These are phyloP conservation scores for Annulohypoxylon nitens DNA, from an alignment of 495 filamentous ascomycete genomes.

Conservation along the genomic window DNA sequence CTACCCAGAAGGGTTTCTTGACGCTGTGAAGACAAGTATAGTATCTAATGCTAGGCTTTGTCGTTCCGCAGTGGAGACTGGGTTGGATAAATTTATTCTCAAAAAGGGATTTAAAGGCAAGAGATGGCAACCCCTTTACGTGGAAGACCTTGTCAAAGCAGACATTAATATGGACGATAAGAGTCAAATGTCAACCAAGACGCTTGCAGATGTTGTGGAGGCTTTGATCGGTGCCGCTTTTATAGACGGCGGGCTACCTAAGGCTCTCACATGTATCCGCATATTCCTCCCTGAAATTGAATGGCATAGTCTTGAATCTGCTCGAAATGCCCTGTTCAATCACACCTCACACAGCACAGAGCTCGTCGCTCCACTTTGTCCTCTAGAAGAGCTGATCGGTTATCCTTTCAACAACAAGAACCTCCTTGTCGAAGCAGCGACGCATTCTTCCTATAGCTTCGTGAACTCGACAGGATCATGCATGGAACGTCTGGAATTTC, in stretches of 20 bases:
- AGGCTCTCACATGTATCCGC: constrained; percentile 73
- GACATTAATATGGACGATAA: constrained; percentile 22
- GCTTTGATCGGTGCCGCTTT: constrained; percentile 83
- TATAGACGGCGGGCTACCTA: constrained; percentile 74
- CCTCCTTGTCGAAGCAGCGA: constrained; percentile 86
- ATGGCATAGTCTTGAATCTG: constrained; percentile 62
- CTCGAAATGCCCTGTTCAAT: constrained; percentile 51
- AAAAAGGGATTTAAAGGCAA: constrained; percentile 72
- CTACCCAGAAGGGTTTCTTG: constrained; percentile 86
- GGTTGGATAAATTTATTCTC: constrained; percentile 81
- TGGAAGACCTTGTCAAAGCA: constrained; percentile 62
- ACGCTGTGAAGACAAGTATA: constrained; percentile 73
- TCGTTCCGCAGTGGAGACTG: constrained; percentile 70
- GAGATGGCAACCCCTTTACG: constrained; percentile 78
- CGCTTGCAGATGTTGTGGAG: constrained; percentile 91
- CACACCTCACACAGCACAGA: constrained; percentile 48
- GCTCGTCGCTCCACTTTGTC: constrained; percentile 49
- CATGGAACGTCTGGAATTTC: constrained; percentile 90
- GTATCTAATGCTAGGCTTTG: constrained; percentile 80
- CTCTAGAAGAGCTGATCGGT: constrained; percentile 70
- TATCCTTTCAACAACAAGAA: constrained; percentile 78
- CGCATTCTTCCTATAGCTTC: constrained; percentile 77
- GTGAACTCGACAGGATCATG: constrained; percentile 63
- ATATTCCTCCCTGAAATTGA: constrained; percentile 73
- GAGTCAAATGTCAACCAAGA: constrained; percentile 75